These are phyloP conservation scores for Lepidopterella palustris DNA, from an alignment of 495 filamentous ascomycete genomes.

Conservation along the genomic window DNA sequence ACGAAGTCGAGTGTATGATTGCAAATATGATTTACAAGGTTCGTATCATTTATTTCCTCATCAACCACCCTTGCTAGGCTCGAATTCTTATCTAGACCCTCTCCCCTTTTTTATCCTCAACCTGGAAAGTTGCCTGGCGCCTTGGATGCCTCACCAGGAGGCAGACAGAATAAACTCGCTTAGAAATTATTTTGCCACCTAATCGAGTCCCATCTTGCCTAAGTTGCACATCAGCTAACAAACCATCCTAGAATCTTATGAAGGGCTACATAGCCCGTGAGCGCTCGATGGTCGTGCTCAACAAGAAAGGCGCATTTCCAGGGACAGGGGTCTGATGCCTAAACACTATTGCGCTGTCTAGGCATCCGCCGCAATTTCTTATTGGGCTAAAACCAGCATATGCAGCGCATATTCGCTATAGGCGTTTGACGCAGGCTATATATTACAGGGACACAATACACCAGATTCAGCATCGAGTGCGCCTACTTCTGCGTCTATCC, in stretches of 20 bases:
- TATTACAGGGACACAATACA: not conserved
- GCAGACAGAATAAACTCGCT: conserved; percentile 1
- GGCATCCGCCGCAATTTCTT: not conserved
- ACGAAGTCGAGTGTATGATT: conserved; percentile 92
- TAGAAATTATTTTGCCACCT: conserved; percentile 9
- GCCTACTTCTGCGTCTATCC: not conserved
- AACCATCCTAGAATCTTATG: conserved; percentile 64
- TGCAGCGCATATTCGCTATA: not conserved
- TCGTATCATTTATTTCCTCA: conserved; percentile 37
- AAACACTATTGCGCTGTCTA: not conserved
- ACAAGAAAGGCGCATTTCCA: conserved; percentile 81
- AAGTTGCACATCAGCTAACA: conserved; percentile 7
- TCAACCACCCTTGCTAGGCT: not conserved
- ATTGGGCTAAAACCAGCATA: not conserved
- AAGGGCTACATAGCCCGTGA: conserved; percentile 97
- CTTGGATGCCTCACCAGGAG: conserved; percentile 5
- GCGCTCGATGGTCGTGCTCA: conserved; percentile 79
- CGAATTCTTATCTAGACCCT: not conserved
- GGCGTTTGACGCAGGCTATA: not conserved
- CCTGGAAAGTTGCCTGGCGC: not conserved
- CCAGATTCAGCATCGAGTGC: not conserved
- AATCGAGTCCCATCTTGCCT: not conserved
- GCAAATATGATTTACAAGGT: conserved; percentile 98
- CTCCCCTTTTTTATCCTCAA: not conserved
- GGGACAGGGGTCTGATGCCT: conserved; percentile 72